Evolutionary conservation across 1,284 basidiomycete genomes (phyloP), one percentile per base, ranked within the genome.

Genomic region (Volvariella surrecta): DNA sequence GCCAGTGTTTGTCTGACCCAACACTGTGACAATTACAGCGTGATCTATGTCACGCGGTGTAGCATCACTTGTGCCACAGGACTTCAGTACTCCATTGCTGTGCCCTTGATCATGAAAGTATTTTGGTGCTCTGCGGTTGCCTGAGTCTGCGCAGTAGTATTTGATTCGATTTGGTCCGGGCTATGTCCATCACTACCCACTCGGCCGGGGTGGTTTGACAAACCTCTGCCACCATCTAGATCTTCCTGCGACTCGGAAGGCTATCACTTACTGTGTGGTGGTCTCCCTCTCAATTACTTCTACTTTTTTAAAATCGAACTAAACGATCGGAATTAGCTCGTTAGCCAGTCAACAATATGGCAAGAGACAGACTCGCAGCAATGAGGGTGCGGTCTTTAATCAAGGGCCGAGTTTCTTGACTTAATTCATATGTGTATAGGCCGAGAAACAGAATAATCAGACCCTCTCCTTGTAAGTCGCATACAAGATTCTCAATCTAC

Each of bases 281-380:
- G 13, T 16, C 34, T 13, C 19, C 34, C 9, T 19, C 7, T 22
- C 6, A 28, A 6, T 28, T 28, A n/a, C n/a, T 8, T 35, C 6
- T n/a, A 15, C 34, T 4, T 35, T 35, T 8, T 35, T 19, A 6
- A 35, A n/a, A n/a, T n/a, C 34, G 8, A 35, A 8, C n/a, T 35
- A 35, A 6, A 35, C 15, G 6, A 8, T 35, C 34, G 18, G n/a
- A n/a, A n/a, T 13, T 10, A n/a, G 9, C 31, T 16, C 20, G n/a
- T 30, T 37, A 8, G 11, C 11, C 24, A 28, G 24, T 28, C 11
- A 37, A 21, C 17, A 41, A 42, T 54, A 89, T 89, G 82, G 79
- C 82, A 50, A 76, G 81, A 73, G 85, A 89, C 67, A 80, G 86
- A 73, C 74, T 89, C 52, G 83, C 86, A 57, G 85, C 83, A 50